These are phyloP conservation scores for Yamadazyma insecticola DNA, from an alignment of 805 yeast species.

Conservation along the genomic window DNA sequence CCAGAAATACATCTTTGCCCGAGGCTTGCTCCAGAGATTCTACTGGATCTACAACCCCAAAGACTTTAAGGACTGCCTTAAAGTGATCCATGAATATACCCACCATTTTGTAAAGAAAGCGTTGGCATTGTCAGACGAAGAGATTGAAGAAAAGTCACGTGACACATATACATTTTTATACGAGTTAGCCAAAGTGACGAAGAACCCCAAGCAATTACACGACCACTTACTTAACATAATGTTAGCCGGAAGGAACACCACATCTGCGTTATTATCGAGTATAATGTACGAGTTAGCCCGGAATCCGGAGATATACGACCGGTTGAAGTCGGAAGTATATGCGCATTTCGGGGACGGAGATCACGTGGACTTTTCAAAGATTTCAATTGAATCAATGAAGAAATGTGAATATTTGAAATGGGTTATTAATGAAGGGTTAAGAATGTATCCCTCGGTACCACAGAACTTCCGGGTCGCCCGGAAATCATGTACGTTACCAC, in stretches of 20 bases:
- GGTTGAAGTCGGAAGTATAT: slow-evolving; percentile 24
- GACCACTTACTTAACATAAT: slow-evolving; percentile 36
- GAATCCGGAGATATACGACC: slow-evolving; percentile 24
- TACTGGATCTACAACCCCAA: slow-evolving; percentile 22
- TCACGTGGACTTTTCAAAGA: slow-evolving; percentile 14
- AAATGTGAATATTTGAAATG: slow-evolving; percentile 28
- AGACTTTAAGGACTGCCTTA: slow-evolving; percentile 29
- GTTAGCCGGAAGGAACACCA: slow-evolving; percentile 36
- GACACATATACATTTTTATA: slow-evolving; percentile 33
- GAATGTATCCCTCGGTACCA: slow-evolving; percentile 33
- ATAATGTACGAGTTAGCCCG: slow-evolving; percentile 27
- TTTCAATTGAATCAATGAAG: slow-evolving; percentile 30
- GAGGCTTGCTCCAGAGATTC: slow-evolving; percentile 27
- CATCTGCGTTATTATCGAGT: slow-evolving; percentile 28
- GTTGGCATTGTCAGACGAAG: slow-evolving; percentile 21
- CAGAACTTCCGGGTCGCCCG: slow-evolving; percentile 28
- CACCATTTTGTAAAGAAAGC: slow-evolving; percentile 27
- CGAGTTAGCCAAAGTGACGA: slow-evolving; percentile 34
- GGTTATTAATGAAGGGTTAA: slow-evolving; percentile 25
- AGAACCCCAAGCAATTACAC: slow-evolving; percentile 29
- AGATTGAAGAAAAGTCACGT: slow-evolving; percentile 19
- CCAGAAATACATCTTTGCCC: slow-evolving; percentile 28
- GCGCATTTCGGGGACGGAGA: slow-evolving; percentile 21
- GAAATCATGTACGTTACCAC: slow-evolving; percentile 24
- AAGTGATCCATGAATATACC: slow-evolving; percentile 28